A percentile compares a stretch with the other conserved stretches of the same genome.
Evolutionary conservation across 192 early-diverging fungal species (phyloP).

Genomic region (Entophlyctis helioformis): DNA sequence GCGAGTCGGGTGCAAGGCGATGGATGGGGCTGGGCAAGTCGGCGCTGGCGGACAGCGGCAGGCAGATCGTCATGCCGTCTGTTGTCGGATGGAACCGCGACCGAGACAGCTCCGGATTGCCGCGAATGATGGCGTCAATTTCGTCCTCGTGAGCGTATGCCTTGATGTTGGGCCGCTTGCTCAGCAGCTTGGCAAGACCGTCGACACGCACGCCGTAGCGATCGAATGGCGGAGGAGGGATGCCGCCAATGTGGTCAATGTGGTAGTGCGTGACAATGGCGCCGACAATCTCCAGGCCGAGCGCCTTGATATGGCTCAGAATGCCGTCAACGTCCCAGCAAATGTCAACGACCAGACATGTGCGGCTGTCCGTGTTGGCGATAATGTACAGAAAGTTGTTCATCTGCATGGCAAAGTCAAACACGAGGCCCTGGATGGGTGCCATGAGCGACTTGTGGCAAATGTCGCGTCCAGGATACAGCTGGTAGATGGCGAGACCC

Average conservation of each 20-base stretch:
- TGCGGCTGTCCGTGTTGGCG: conserved; percentile 48
- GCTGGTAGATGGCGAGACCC: conserved; percentile 54
- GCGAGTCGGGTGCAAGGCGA: conserved; percentile 2
- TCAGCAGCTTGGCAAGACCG: conserved; percentile 63
- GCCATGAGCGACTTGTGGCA: conserved; percentile 40
- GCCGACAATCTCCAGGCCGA: conserved; percentile 57
- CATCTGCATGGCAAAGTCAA: conserved; percentile 69
- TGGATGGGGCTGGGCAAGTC: neutral
- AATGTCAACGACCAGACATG: conserved; percentile 76
- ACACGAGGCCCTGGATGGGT: conserved; percentile 65
- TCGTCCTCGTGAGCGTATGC: conserved; percentile 68
- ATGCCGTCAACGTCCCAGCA: conserved; percentile 93
- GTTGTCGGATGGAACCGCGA: conserved; percentile 46
- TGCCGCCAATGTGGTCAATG: conserved; percentile 75
- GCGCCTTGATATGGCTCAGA: conserved; percentile 38
- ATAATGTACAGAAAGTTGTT: conserved; percentile 78
- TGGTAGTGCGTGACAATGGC: conserved; percentile 73
- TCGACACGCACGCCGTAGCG: conserved; percentile 63
- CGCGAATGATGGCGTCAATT: conserved; percentile 48
- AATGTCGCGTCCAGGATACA: conserved; percentile 63
- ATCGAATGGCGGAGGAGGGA: conserved; percentile 78
- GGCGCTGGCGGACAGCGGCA: conserved; percentile 9
- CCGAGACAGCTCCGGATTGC: conserved; percentile 52
- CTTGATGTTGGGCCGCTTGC: conserved; percentile 57
- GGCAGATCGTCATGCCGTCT: conserved; percentile 38